Percentiles rank a stretch among this genome's conserved stretches.
Conservation (phyloP, 2,329 filamentous ascomycete species). For the Microdochium nivale region DNA sequence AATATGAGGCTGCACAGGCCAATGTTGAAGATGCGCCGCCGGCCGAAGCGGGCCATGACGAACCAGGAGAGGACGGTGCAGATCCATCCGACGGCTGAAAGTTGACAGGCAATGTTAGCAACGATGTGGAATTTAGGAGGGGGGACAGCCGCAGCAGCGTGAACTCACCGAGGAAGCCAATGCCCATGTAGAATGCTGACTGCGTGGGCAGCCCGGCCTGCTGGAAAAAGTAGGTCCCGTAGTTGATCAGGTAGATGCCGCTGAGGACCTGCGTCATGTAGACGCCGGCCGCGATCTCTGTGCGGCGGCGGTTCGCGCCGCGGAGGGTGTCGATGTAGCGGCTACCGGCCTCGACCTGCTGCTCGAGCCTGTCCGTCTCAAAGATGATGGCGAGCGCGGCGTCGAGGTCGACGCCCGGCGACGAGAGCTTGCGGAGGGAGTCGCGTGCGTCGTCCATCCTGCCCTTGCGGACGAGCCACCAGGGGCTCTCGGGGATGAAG, state of each 20-base stretch:
- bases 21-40: slow-evolving; percentile 38
- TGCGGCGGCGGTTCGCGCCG: slow-evolving; percentile 39
- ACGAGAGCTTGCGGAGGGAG: slow-evolving; percentile 34
- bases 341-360: slow-evolving; percentile 36
- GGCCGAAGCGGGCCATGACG: slow-evolving; percentile 38
- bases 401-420: slow-evolving; percentile 33
- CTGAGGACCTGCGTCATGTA: slow-evolving; percentile 58
- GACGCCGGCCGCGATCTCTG: slow-evolving; percentile 49
- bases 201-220: slow-evolving; percentile 42
- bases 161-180: slow-evolving; percentile 35
- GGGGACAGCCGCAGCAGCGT: too few species aligned
- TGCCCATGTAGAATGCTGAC: slow-evolving; percentile 45
- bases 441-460: slow-evolving; percentile 28
- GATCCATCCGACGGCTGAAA: slow-evolving; percentile 36
- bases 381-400: slow-evolving; percentile 45
- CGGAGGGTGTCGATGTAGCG: slow-evolving; percentile 42
- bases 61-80: slow-evolving; percentile 47
- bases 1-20: slow-evolving; percentile 34
- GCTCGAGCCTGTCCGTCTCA: slow-evolving; percentile 48
- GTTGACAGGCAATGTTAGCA: not conserved
- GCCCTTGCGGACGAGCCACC: slow-evolving; percentile 38
- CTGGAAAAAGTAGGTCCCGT: slow-evolving; percentile 53
- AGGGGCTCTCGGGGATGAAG: slow-evolving; percentile 40
- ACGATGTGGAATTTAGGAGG: too few species aligned
- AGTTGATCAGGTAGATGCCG: slow-evolving; percentile 56